These are phyloP conservation scores for Linnemannia schmuckeri DNA, from an alignment of 192 early-diverging fungal species.

Conservation along the genomic window DNA sequence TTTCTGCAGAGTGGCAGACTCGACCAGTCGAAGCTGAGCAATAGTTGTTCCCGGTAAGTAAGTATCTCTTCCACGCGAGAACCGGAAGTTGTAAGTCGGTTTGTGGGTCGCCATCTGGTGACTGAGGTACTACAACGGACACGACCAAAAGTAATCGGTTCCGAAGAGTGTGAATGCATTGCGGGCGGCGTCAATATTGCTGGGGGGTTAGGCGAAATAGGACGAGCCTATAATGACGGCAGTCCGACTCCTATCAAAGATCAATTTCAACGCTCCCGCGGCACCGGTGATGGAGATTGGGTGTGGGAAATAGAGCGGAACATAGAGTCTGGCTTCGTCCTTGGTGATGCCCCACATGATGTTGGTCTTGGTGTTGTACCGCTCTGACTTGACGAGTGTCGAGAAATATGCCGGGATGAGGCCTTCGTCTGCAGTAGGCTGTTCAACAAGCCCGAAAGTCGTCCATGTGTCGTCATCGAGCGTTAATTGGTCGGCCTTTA, in stretches of 20 bases:
- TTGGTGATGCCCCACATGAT: slow-evolving; percentile 37
- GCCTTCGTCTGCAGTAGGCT: slow-evolving; percentile 49
- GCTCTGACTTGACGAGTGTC: slow-evolving; percentile 28
- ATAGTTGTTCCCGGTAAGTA: slow-evolving; percentile 9
- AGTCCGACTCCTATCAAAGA: slow-evolving; percentile 24
- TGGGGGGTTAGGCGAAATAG: slow-evolving; percentile 17
- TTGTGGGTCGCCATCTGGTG: slow-evolving; percentile 32
- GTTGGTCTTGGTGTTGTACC: slow-evolving; percentile 46
- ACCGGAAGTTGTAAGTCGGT: slow-evolving; percentile 34
- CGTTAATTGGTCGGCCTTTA: slow-evolving; percentile 9
- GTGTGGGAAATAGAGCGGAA: slow-evolving; percentile 28
- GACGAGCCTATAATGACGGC: slow-evolving; percentile 4
- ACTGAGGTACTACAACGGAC: slow-evolving; percentile 39
- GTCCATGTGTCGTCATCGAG: slow-evolving; percentile 30
- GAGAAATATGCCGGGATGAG: slow-evolving; percentile 39
- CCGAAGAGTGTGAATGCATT: slow-evolving; percentile 19
- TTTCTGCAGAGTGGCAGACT: slow-evolving; percentile 43
- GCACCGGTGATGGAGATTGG: slow-evolving; percentile 9
- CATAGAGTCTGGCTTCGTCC: slow-evolving; percentile 45
- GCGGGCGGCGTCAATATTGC: slow-evolving; percentile 26
- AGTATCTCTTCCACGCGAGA: slow-evolving; percentile 41
- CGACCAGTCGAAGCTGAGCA: slow-evolving; percentile 37
- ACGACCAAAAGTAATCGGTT: slow-evolving; percentile 42
- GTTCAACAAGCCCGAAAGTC: slow-evolving; percentile 22
- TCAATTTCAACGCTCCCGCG: neutral